These are phyloP conservation scores for Cladobotryum protrusum DNA, from an alignment of 2,329 filamentous ascomycete species.

Conservation along the genomic window DNA sequence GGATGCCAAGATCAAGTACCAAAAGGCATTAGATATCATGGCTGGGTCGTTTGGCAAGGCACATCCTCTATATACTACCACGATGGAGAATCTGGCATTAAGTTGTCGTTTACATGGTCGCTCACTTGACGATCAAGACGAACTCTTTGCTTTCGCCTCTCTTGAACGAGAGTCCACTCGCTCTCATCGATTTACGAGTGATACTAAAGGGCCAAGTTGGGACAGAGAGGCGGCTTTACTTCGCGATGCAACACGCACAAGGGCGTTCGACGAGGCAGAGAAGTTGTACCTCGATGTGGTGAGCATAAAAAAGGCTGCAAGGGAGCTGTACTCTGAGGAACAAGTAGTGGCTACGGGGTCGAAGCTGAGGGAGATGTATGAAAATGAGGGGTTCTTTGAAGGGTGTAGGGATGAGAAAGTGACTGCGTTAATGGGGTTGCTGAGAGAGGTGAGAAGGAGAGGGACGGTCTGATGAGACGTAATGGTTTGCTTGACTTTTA, in stretches of 20 bases:
- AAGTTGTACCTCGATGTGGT: constrained; percentile 21
- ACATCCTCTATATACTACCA: constrained; percentile 18
- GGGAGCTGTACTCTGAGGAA: constrained; percentile 18
- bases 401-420: constrained; percentile 16
- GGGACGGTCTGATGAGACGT: constrained; percentile 7
- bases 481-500: neutral
- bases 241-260: constrained; percentile 10
- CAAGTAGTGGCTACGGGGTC: constrained; percentile 18
- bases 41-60: constrained; percentile 17
- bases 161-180: neutral
- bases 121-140: constrained; percentile 9
- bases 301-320: constrained; percentile 16
- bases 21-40: constrained; percentile 18
- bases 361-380: constrained; percentile 24
- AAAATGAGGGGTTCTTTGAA: constrained; percentile 21
- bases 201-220: constrained; percentile 1
- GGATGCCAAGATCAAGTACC: constrained; percentile 18
- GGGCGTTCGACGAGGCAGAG: constrained; percentile 20
- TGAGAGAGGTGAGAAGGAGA: constrained; percentile 13
- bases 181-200: constrained; percentile 4
- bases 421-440: constrained; percentile 7
- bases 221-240: constrained; percentile 9
- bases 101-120: constrained; percentile 15
- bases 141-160: neutral
- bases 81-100: constrained; percentile 20